Base-by-base conservation (phyloP, 2,329 filamentous ascomycete genomes). In the Colletotrichum sp. region DNA sequence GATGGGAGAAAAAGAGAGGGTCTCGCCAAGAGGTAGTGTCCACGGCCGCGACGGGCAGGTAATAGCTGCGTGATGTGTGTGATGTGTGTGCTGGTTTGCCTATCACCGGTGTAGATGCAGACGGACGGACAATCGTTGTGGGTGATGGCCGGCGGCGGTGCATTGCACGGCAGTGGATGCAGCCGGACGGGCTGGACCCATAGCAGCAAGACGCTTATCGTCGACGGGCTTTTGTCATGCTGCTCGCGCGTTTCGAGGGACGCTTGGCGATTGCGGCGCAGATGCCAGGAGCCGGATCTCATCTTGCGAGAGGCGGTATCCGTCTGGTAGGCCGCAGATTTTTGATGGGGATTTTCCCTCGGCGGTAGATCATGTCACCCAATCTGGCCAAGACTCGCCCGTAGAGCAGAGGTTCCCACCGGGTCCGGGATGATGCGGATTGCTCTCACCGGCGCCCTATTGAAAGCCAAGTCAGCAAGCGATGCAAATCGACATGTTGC, bases 321-420 rank as follows among this genome's bases (percentile, higher is more conserved):
- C 32, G 44, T 49, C 13, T 27, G 39, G 22, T 57, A 15, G 65
- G 16, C 36, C 25, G 49, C 55, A 27, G 25, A 62, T 62, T 25
- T 62, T 25, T 30, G 16, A 67, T 62, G 52, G 30, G 22, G 69
- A 44, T 36, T 65, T 57, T 36, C 11, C 27, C 69, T 73, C 55
- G 70, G 73, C 70, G 70, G 70, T 65, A 52, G 73, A 76, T 76
- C 70, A 65, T 76, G 63, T 29, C 69, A 72, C 69, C 72, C 52
- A 75, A 75, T 67, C 72, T 75, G 68, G 72, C 72, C 69, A 68
- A 75, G 72, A 72, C 25, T n/a, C 44, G n/a, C 44, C 44, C 44
- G 44, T 52, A 16, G 52, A 62, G 12, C 8, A 61, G 5, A 32
- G n/a, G 27, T 19, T 15, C 25, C 57, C 29, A 61, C 57, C 57